Conservation (phyloP, 164 flowering plant genomes). For the grape (Vitis vinifera) region DNA sequence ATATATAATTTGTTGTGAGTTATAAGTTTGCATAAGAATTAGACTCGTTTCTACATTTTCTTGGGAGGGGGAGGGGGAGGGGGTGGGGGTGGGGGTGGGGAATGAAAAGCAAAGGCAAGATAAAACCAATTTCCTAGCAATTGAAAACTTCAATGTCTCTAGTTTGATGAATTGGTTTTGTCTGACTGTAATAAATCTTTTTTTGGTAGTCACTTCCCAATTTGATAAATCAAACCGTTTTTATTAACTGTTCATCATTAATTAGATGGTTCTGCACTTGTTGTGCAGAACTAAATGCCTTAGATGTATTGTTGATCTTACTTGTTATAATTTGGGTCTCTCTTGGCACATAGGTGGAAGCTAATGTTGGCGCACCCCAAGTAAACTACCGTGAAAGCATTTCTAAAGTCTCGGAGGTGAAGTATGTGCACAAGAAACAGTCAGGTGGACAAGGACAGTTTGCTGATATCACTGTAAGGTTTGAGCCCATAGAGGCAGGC, state of each 20-base stretch:
- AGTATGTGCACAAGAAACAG: conserved; percentile 92
- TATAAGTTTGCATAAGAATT: too few relatives aligned
- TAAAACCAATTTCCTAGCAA: background rate
- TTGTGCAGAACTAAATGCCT: background rate
- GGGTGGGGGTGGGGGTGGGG: too few relatives aligned
- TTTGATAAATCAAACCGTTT: background rate
- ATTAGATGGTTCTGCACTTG: background rate
- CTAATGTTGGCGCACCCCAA: conserved; percentile 98
- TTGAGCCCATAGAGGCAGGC: conserved; percentile 81
- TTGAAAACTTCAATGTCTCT: too few relatives aligned
- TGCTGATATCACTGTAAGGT: conserved; percentile 83
- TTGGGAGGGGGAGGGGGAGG: too few relatives aligned
- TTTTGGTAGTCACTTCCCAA: background rate
- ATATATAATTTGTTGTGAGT: too few relatives aligned
- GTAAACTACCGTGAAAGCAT: conserved; percentile 98
- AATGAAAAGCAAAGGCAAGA: background rate
- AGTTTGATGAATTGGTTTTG: background rate
- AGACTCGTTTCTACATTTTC: background rate
- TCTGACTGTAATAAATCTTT: background rate
- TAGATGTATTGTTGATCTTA: background rate
- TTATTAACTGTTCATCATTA: background rate
- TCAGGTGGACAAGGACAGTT: conserved; percentile 99
- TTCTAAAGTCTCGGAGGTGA: conserved; percentile 70
- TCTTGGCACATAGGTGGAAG: conserved; percentile 69
- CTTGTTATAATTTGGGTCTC: conserved; percentile 8